Base-by-base conservation (phyloP, 1,284 basidiomycete species). In the Ceratobasidium theobromae region DNA sequence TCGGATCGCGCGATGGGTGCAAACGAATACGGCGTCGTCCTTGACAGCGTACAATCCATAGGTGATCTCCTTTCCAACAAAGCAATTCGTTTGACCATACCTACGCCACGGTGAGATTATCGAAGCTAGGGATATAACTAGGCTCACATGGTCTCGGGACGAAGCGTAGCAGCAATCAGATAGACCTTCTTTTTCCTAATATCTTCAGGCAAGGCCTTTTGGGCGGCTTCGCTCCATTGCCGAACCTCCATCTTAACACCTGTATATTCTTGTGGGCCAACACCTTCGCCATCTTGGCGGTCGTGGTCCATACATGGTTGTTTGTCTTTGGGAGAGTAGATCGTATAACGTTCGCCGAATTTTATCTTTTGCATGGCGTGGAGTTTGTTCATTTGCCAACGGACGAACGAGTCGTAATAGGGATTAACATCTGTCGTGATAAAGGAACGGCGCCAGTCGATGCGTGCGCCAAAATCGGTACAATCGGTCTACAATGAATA, bases 241-340 rank as follows among this genome's bases (percentile, higher is more conserved):
- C 89, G 79, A 2, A 98, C 93, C 77, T 93, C 86, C 92, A 98
- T 95, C 82, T 98, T 98, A 76, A 99, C 80, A 18, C 83, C 91
- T 14, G 96, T 95, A 79, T 99, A 99, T 76, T 99, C 96, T 74
- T 97, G 95, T 5, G 97, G 96, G 16, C 93, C 93, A 66, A 97
- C 81, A 60, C 91, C 95, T 78, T 99, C 97, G 53, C 97, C 97
- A 70, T 94, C 93, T 66, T 87, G 85, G 70, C 97, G 91, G 77
- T 99, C 97, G 80, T 99, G 97, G 79, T 99, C 97, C 97, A 99
- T 99, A 76, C 97, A 99, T 0, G 97, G 96, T 76, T 99, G 97
- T 8, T 94, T 95, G 74, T 99, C 97, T 77, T 98, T 98, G n/a
- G 94, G 94, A 72, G 93, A 96, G 82, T 97, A 99, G 75, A 99